Conservation (phyloP, 148 eudicot species). For the Chenopodium album region DNA sequence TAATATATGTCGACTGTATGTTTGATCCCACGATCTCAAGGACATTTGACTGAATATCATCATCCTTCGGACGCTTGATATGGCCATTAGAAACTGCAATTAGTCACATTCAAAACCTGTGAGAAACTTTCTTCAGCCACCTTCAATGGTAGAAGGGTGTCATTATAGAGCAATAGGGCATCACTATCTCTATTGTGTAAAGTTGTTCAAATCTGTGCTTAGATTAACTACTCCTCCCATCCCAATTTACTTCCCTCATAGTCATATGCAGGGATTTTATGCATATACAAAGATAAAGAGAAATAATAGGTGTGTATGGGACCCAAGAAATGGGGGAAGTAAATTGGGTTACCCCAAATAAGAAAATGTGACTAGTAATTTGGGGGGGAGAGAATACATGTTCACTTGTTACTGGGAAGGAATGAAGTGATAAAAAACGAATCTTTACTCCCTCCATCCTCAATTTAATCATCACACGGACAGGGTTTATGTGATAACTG, state of each 20-base stretch:
- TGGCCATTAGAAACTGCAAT: constrained; percentile 90
- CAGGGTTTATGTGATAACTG: no score
- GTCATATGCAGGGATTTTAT: no score
- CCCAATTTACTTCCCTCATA: no score
- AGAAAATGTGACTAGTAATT: no score
- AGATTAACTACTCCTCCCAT: background rate
- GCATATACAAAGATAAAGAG: no score
- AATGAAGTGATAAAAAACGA: background rate
- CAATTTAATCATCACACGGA: no score
- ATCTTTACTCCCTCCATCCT: background rate
- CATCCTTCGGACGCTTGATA: constrained; percentile 83
- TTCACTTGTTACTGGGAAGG: background rate
- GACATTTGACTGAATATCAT: constrained; percentile 94
- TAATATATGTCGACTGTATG: constrained; percentile 87
- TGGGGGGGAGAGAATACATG: background rate
- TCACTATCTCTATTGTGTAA: background rate
- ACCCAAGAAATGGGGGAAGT: no score
- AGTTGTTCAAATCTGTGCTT: background rate
- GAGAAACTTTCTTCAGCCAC: constrained; percentile 6
- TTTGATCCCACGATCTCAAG: constrained; percentile 93
- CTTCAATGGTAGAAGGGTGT: background rate
- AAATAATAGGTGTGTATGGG: no score
- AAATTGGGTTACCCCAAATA: no score
- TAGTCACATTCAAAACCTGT: background rate
- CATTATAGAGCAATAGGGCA: background rate